These are phyloP conservation scores for Psidium friedrichsthalianum DNA, from an alignment of 345 rosid genomes.

Conservation along the genomic window DNA sequence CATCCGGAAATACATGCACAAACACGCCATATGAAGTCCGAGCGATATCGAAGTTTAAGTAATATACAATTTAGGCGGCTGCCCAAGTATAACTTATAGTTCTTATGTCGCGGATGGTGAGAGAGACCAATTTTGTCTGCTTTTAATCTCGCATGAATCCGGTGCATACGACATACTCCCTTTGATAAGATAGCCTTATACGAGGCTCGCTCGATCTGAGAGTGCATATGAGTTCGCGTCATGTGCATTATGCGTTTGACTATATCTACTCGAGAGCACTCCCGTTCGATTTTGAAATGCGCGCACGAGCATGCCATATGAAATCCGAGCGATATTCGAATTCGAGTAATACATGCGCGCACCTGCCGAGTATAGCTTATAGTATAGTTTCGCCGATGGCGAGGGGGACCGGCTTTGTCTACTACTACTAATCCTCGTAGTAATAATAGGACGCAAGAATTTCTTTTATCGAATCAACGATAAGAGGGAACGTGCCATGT, in stretches of 20 bases:
- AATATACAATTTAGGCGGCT: neutral
- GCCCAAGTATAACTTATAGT: neutral
- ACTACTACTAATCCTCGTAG: too few species aligned
- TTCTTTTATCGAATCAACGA: too few species aligned
- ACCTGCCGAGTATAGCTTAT: neutral
- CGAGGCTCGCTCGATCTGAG: too few species aligned
- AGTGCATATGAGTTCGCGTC: neutral
- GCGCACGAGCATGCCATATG: neutral
- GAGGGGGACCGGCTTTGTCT: neutral
- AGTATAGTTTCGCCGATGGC: neutral
- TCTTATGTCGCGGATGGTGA: too few species aligned
- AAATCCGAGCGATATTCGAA: neutral
- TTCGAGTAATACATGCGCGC: neutral
- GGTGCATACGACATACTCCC: too few species aligned
- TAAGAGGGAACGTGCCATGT: too few species aligned
- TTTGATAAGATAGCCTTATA: too few species aligned
- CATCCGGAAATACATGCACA: neutral
- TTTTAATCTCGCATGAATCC: too few species aligned
- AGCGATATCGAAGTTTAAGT: neutral
- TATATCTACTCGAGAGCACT: too few species aligned
- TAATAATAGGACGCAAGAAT: too few species aligned
- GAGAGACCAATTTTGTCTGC: too few species aligned
- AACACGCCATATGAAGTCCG: neutral
- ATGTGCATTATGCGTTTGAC: neutral
- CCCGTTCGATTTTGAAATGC: too few species aligned